These are phyloP conservation scores for Carpinus viminea DNA, from an alignment of 306 rosid genomes.

Conservation along the genomic window DNA sequence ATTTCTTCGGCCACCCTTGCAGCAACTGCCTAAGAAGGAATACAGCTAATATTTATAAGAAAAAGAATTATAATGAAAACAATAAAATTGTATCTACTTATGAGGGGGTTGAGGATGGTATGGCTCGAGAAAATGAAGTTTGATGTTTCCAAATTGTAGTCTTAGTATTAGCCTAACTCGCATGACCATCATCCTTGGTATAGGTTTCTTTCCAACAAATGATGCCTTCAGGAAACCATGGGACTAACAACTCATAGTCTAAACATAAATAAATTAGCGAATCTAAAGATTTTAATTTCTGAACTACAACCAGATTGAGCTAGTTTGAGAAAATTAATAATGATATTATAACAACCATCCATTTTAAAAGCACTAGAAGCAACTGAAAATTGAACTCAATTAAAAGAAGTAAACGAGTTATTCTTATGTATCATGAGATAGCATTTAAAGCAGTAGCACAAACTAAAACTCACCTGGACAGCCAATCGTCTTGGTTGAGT, in stretches of 20 bases:
- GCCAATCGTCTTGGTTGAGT: slow-evolving; percentile 94
- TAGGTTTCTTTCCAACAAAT: too few species aligned
- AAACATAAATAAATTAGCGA: neutral
- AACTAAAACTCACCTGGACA: slow-evolving; percentile 65
- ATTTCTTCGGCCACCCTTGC: slow-evolving; percentile 92
- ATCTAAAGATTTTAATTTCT: neutral
- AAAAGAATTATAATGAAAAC: neutral
- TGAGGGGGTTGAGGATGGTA: too few species aligned
- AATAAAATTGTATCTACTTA: neutral
- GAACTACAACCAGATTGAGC: neutral
- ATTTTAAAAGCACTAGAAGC: neutral
- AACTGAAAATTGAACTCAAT: neutral
- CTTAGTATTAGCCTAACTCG: too few species aligned
- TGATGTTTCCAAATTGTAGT: too few species aligned
- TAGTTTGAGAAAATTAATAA: neutral
- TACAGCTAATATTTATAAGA: neutral
- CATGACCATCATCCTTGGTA: too few species aligned
- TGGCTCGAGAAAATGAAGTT: too few species aligned
- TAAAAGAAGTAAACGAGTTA: neutral
- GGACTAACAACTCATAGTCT: too few species aligned
- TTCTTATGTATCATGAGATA: neutral
- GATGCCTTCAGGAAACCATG: too few species aligned
- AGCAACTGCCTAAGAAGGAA: slow-evolving; percentile 65
- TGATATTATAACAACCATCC: neutral
- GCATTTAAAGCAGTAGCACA: neutral